These are phyloP conservation scores for Fusarium piperis DNA, from an alignment of 2,329 filamentous ascomycete species.

Conservation along the genomic window DNA sequence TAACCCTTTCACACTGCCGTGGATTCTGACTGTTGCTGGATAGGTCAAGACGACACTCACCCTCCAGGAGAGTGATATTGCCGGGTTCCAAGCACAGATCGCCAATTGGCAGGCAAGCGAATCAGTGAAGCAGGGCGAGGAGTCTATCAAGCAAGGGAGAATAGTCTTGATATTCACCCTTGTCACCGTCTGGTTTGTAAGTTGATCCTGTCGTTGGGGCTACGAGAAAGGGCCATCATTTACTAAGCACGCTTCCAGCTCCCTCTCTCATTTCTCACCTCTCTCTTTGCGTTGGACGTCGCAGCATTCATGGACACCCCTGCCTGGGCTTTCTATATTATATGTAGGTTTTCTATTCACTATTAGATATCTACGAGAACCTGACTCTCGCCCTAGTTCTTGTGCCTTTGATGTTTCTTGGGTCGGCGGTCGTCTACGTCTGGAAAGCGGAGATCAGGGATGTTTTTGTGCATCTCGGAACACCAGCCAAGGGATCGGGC, in stretches of 20 bases:
- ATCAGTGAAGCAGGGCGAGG: background rate
- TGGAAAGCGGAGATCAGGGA: background rate
- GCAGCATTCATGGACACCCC: accelerated
- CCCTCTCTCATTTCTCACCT: background rate
- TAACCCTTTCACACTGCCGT: accelerated
- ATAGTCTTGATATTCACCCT: background rate
- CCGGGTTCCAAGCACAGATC: background rate
- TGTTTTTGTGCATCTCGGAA: accelerated
- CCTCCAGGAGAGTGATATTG: background rate
- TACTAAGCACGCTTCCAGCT: background rate
- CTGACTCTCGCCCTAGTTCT: background rate
- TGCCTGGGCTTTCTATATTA: background rate
- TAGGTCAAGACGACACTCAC: background rate
- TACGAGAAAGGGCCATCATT: background rate
- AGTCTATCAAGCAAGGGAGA: background rate
- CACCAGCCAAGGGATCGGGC: accelerated
- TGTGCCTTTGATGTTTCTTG: background rate
- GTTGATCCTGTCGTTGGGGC: background rate
- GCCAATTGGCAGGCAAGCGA: background rate
- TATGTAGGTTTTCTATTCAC: background rate
- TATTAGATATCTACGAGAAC: background rate
- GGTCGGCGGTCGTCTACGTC: accelerated
- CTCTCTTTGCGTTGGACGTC: background rate
- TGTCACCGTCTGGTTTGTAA: background rate
- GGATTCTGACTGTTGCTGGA: background rate